Evolutionary conservation across 345 rosid species (phyloP), one percentile per base, ranked within the genome.

Genomic region (Hevea brasiliensis): DNA sequence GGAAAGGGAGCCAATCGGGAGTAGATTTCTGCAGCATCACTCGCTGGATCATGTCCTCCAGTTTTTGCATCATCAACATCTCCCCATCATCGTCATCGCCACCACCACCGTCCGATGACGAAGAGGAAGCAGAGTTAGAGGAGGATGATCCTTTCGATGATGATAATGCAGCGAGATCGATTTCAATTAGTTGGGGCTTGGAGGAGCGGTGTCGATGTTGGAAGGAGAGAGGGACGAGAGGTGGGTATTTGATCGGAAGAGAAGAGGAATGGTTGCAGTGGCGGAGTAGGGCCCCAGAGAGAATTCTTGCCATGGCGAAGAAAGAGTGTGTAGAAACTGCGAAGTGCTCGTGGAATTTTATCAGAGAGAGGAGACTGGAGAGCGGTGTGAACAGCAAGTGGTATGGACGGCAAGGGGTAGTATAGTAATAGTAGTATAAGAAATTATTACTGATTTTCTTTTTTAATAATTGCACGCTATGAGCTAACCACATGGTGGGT

Each of bases 1-100:
- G 45, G 55, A 87, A 81, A 61, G 86, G 85, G 2, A 87, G 84
- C 88, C 88, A 87, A 70, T 83, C 82, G 0, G 90, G 86, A 7
- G 86, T 67, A 20, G 86, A 81, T 13, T 79, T 83, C 41, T 75
- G 79, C 32, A 87, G 82, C 23, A 76, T 64, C 62, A 81, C 54
- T 57, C 79, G 78, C 8, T 83, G 69, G 42, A 86, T 63, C 50
- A 81, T 70, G 1, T 82, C 86, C 73, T 84, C 83, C 10, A 86
- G 73, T 72, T 72, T 79, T 72, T 71, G 73, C 23, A 73, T 61
- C 37, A 71, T 29, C 56, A 60, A 1, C 12, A 15, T 63, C 65
- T 57, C 74, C 26, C 29, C 20, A 21, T 77, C 80, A 32, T 41
- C 20, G n/a, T 77, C 80, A 32, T 21, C 75, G 44, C 74, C 81